A percentile compares a stretch with the other conserved stretches of the same genome.
Evolutionary conservation across 768 basidiomycete species (phyloP).

Genomic region (Tylopilus plumbeoviolaceoides): DNA sequence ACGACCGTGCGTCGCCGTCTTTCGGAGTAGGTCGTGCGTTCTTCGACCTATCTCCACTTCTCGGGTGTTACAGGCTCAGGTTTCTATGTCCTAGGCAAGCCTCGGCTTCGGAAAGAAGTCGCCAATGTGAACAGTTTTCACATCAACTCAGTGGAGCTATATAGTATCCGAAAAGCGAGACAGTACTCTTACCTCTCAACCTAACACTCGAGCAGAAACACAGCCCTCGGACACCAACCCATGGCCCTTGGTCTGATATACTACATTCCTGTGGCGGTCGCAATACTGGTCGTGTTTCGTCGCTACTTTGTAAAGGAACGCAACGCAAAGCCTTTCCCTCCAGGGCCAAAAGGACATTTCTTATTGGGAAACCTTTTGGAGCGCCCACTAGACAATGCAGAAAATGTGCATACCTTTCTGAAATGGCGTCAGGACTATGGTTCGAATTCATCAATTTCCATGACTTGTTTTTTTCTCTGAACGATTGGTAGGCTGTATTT

Average conservation of each 20-base stretch:
- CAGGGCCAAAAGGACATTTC: conserved; percentile 1
- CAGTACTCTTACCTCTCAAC: background rate
- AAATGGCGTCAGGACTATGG: conserved; percentile 1
- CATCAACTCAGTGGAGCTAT: background rate
- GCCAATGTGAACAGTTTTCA: background rate
- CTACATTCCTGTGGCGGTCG: background rate
- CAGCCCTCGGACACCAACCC: background rate
- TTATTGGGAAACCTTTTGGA: background rate
- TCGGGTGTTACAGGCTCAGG: background rate
- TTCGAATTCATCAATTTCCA: background rate
- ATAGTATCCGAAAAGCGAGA: background rate
- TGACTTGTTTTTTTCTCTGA: background rate
- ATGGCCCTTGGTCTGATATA: background rate
- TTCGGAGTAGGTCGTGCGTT: background rate
- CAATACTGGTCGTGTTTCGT: background rate
- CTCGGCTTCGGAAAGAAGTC: background rate
- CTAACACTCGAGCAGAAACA: background rate
- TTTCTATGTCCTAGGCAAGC: background rate
- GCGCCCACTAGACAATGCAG: background rate
- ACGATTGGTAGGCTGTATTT: background rate
- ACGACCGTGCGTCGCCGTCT: background rate
- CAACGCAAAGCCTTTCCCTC: background rate
- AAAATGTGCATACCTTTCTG: background rate
- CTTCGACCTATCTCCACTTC: background rate
- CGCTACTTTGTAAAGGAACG: background rate